These are phyloP conservation scores for Scheffersomyces quercinus DNA, from an alignment of 1,139 yeast species.

Conservation along the genomic window DNA sequence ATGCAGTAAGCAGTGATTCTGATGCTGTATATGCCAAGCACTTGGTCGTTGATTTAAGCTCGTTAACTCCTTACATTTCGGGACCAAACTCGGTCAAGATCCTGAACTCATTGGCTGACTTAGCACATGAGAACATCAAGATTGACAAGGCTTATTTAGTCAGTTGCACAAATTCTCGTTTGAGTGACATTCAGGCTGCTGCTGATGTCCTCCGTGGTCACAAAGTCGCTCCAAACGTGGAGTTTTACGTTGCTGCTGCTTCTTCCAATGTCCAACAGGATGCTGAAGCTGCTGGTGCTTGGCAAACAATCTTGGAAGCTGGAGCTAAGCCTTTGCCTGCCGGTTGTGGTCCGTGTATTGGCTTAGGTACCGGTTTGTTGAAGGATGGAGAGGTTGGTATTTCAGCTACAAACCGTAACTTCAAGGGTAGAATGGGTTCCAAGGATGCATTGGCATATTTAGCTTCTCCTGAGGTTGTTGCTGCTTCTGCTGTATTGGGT, in stretches of 20 bases:
- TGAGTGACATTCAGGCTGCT: conserved; percentile 92
- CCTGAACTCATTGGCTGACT: conserved; percentile 72
- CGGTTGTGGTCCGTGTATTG: conserved; percentile 99
- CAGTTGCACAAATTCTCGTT: conserved; percentile 95
- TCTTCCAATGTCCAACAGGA: conserved; percentile 90
- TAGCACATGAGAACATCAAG: conserved; percentile 69
- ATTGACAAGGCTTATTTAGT: conserved; percentile 94
- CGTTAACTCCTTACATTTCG: conserved; percentile 86
- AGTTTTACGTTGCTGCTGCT: conserved; percentile 97
- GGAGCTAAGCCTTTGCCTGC: conserved; percentile 97
- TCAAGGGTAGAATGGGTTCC: conserved; percentile 99
- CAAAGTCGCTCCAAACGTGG: conserved; percentile 84
- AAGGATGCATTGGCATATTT: conserved; percentile 93
- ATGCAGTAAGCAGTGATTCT: conserved; percentile 57
- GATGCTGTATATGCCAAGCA: conserved; percentile 89
- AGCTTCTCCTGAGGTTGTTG: conserved; percentile 97
- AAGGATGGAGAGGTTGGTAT: conserved; percentile 97
- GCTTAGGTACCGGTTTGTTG: conserved; percentile 89
- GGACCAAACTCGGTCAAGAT: conserved; percentile 98
- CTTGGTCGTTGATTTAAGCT: conserved; percentile 74
- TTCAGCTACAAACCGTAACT: conserved; percentile 96
- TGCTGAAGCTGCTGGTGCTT: conserved; percentile 87
- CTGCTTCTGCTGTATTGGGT: conserved; percentile 95
- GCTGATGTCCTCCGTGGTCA: conserved; percentile 81
- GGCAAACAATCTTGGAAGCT: conserved; percentile 86